Base-by-base conservation (phyloP, 768 basidiomycete species). In the Leccinum sublutescens region DNA sequence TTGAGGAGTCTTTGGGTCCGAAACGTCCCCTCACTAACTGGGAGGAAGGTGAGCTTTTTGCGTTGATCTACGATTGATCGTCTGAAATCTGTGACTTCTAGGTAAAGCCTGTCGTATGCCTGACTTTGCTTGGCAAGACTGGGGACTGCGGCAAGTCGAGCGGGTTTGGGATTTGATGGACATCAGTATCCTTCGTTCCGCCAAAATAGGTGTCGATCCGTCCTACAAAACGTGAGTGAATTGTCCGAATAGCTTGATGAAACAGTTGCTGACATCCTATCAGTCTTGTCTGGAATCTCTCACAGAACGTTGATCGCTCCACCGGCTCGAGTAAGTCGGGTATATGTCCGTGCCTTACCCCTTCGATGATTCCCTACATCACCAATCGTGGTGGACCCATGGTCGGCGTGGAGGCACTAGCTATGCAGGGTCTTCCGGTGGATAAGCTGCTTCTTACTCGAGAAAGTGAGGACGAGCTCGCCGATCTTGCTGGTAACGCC, bases 81-180 rank as follows among this genome's bases (percentile, higher is more conserved):
- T 10, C 19, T 61, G n/a, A 54, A 60, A 11, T 10, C 50, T 15
- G 17, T 25, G 33, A 55, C 40, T 56, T 7, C 55, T 48, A 90
- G 91, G 87, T 70, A 93, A 91, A 10, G 86, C 82, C 62, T 94
- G 91, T 68, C 93, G 89, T 69, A 75, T 95, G 55, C 88, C 87
- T 1, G 94, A 95, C 66, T 93, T 91, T 65, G 88, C 89, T 31
- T 98, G 95, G 95, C 84, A 86, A 58, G 94, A 97, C 69, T 98
- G 95, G 95, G 92, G 87, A 25, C 76, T 85, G n/a, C 84, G 85
- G 12, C 95, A 97, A 71, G 95, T 97, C 19, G 93, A 97, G 68
- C 86, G 95, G 33, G 95, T 98, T 4, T 91, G 93, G 87, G 95
- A 98, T 71, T 74, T 98, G 64, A 89, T 96, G 87, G 95, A 98